Evolutionary conservation across 768 basidiomycete genomes (phyloP).

Genomic region (Tephrocybe sp.): DNA sequence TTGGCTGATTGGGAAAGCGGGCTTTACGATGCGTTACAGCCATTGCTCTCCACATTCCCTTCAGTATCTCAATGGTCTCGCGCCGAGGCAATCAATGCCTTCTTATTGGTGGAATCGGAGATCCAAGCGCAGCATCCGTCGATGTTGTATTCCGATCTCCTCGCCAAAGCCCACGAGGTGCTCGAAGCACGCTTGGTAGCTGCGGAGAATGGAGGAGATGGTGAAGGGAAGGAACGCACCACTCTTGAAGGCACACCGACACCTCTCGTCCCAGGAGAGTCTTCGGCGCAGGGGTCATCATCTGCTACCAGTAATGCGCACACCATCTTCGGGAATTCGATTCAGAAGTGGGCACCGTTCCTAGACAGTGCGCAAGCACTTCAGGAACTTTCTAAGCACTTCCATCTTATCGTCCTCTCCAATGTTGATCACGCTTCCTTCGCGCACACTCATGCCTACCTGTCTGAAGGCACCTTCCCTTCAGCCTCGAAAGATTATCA

Average conservation of each 20-base stretch:
- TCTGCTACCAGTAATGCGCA: slow-evolving; percentile 29
- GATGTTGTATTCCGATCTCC: slow-evolving; percentile 60
- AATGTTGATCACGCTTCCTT: slow-evolving; percentile 74
- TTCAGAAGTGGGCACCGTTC: slow-evolving; percentile 65
- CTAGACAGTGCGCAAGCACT: slow-evolving; percentile 66
- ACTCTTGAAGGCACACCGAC: slow-evolving; percentile 19
- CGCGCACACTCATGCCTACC: slow-evolving; percentile 53
- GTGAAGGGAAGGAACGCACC: slow-evolving; percentile 5
- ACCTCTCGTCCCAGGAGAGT: slow-evolving; percentile 1
- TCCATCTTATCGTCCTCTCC: slow-evolving; percentile 71
- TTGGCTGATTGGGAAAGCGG: slow-evolving; percentile 79
- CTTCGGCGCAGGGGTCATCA: slow-evolving; percentile 20
- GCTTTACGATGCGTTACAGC: slow-evolving; percentile 53
- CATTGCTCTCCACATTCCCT: slow-evolving; percentile 45
- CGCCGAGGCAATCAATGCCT: slow-evolving; percentile 52
- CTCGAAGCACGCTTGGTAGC: slow-evolving; percentile 36
- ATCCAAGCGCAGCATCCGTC: slow-evolving; percentile 58
- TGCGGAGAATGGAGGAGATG: slow-evolving; percentile 20
- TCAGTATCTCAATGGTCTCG: slow-evolving; percentile 44
- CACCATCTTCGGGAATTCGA: slow-evolving; percentile 56
- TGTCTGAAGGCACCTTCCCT: slow-evolving; percentile 40
- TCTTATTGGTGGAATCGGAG: slow-evolving; percentile 51
- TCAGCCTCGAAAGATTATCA: slow-evolving; percentile 4
- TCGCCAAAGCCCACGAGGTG: slow-evolving; percentile 47
- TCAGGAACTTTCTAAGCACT: slow-evolving; percentile 55